Conservation (phyloP, 2,329 filamentous ascomycete species). For the Capronia coronata region DNA sequence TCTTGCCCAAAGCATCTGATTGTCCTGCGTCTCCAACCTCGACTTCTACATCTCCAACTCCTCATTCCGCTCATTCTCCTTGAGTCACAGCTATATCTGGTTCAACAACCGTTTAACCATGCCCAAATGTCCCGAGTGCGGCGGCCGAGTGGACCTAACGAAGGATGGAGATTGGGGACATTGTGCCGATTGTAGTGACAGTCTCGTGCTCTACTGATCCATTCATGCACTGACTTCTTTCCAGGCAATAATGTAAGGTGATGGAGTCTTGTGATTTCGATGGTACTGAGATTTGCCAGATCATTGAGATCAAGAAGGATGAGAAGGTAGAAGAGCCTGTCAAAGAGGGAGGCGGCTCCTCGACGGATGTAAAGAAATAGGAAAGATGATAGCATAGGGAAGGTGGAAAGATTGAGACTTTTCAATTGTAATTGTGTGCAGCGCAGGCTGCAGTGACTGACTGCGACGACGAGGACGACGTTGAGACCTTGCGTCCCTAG, state of each 20-base stretch:
- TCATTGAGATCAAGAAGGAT: conserved; percentile 20
- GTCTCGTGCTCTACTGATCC: neutral
- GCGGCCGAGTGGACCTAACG: conserved; percentile 24
- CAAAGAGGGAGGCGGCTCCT: conserved; percentile 3
- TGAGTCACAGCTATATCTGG: too few species aligned
- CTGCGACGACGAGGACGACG: too few species aligned
- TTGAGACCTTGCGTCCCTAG: too few species aligned
- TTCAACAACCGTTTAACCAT: conserved; percentile 5
- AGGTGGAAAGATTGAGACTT: neutral
- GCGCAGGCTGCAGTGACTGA: too few species aligned
- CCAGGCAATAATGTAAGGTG: conserved; percentile 18
- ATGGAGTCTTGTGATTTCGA: too few species aligned
- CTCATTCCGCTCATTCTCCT: too few species aligned
- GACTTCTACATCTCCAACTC: too few species aligned
- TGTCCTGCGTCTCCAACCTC: too few species aligned
- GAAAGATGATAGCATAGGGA: neutral
- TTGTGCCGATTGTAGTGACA: conserved; percentile 23
- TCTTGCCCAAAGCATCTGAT: too few species aligned
- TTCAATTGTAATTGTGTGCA: too few species aligned
- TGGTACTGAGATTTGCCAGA: conserved; percentile 1
- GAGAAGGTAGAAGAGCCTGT: conserved; percentile 3
- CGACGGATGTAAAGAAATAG: conserved; percentile 11
- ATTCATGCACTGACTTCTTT: neutral
- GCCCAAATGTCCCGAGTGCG: conserved; percentile 23
- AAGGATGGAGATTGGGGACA: conserved; percentile 26